Evolutionary conservation across 2,329 filamentous ascomycete genomes (phyloP).

Genomic region (Pyricularia grisea): DNA sequence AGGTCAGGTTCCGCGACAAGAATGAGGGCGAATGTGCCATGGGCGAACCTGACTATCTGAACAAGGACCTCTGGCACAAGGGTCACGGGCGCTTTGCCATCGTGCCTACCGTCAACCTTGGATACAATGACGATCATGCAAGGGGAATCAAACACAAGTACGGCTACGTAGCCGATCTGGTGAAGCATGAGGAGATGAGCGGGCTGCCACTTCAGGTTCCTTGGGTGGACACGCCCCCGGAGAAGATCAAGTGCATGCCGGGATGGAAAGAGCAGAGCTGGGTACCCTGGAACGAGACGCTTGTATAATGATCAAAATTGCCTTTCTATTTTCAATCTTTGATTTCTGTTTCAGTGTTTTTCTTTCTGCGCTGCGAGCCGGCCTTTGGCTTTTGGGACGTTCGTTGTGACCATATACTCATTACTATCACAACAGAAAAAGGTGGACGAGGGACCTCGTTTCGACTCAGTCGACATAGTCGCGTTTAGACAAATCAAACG

Average conservation of each 20-base stretch:
- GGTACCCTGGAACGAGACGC: conserved; percentile 26
- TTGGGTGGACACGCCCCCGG: conserved; percentile 32
- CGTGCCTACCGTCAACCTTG: conserved; percentile 44
- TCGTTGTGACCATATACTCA: neutral
- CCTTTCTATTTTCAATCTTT: neutral
- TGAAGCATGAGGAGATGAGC: conserved; percentile 7
- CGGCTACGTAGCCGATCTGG: conserved; percentile 32
- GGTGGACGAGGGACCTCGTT: no score
- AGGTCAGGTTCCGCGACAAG: conserved; percentile 32
- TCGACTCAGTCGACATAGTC: no score
- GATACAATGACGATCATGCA: conserved; percentile 36
- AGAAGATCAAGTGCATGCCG: conserved; percentile 37
- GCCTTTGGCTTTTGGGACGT: neutral
- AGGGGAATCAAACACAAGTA: conserved; percentile 35
- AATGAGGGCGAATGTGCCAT: conserved; percentile 35
- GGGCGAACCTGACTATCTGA: conserved; percentile 44
- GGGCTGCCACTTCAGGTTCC: conserved; percentile 18
- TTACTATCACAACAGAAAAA: no score
- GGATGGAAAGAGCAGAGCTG: conserved; percentile 28
- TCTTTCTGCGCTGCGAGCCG: neutral
- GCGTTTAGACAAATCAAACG: no score
- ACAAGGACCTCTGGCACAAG: conserved; percentile 43
- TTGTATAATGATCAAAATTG: neutral
- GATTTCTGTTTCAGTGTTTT: neutral
- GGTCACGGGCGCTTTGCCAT: conserved; percentile 43